Conservation (phyloP, 805 yeast species). For the Barnettozyma wickerhamii region DNA sequence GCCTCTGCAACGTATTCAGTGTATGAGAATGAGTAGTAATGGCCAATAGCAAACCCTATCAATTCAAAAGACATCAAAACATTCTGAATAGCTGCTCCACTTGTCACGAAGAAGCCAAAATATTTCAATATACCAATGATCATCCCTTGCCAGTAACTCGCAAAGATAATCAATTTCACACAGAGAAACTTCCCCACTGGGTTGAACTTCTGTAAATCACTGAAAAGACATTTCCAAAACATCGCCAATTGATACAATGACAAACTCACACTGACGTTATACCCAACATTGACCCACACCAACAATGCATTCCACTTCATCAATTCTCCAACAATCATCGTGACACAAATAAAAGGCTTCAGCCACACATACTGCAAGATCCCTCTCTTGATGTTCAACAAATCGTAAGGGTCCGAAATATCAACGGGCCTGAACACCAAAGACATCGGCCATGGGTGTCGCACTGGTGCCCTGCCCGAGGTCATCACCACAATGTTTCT, state of each 20-base stretch:
- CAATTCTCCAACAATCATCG: constrained; percentile 43
- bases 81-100: constrained; percentile 67
- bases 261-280: constrained; percentile 75
- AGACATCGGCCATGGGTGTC: constrained; percentile 55
- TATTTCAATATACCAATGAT: constrained; percentile 49
- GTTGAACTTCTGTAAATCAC: constrained; percentile 69
- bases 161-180: constrained; percentile 90
- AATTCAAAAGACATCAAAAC: constrained; percentile 78
- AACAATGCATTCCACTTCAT: constrained; percentile 49
- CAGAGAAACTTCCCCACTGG: constrained; percentile 93
- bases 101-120: constrained; percentile 31
- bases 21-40: constrained; percentile 80
- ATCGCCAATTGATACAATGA: constrained; percentile 83
- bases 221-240: constrained; percentile 88
- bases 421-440: constrained; percentile 56
- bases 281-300: constrained; percentile 62
- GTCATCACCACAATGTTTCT: constrained; percentile 69
- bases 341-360: constrained; percentile 73
- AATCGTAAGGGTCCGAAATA: constrained; percentile 80
- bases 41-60: constrained; percentile 83
- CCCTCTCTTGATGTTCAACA: constrained; percentile 74
- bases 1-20: constrained; percentile 57
- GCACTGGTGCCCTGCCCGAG: constrained; percentile 67
- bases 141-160: constrained; percentile 94
- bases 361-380: constrained; percentile 94